Percentiles rank a stretch among this genome's conserved stretches.
Evolutionary conservation across 208 protist species (phyloP).

Genomic region (Porcisia hertigi): DNA sequence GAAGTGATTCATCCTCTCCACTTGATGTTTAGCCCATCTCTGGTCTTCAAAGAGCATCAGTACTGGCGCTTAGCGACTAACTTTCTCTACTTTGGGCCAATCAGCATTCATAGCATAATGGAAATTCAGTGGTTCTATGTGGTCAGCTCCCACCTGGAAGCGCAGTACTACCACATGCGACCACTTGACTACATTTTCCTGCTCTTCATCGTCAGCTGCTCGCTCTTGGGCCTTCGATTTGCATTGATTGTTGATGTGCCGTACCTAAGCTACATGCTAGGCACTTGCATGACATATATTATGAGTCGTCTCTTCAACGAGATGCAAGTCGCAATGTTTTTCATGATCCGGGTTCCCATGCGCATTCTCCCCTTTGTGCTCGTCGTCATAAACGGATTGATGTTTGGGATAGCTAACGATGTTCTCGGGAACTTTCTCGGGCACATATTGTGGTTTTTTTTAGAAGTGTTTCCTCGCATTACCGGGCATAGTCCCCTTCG

Average conservation of each 20-base stretch:
- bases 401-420: slow-evolving; percentile 33
- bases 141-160: slow-evolving; percentile 58
- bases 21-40: slow-evolving; percentile 64
- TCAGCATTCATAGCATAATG: slow-evolving; percentile 56
- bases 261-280: slow-evolving; percentile 61
- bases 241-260: slow-evolving; percentile 49
- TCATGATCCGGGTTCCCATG: slow-evolving; percentile 52
- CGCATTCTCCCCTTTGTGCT: slow-evolving; percentile 62
- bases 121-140: slow-evolving; percentile 71
- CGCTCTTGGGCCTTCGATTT: slow-evolving; percentile 57
- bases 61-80: slow-evolving; percentile 84
- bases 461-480: slow-evolving; percentile 89
- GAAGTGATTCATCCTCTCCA: slow-evolving; percentile 71
- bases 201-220: slow-evolving; percentile 39
- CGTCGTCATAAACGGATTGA: slow-evolving; percentile 36
- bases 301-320: slow-evolving; percentile 65
- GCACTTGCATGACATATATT: slow-evolving; percentile 69
- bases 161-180: slow-evolving; percentile 67
- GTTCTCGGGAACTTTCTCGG: slow-evolving; percentile 62
- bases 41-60: slow-evolving; percentile 76
- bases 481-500: slow-evolving; percentile 63
- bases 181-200: slow-evolving; percentile 71
- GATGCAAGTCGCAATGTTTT: slow-evolving; percentile 55
- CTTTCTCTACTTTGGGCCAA: slow-evolving; percentile 69
- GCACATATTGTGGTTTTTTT: slow-evolving; percentile 79